A percentile compares a stretch with the other conserved stretches of the same genome.
Evolutionary conservation across 352 stramenopile species (phyloP).

Genomic region (Globisporangium polare): DNA sequence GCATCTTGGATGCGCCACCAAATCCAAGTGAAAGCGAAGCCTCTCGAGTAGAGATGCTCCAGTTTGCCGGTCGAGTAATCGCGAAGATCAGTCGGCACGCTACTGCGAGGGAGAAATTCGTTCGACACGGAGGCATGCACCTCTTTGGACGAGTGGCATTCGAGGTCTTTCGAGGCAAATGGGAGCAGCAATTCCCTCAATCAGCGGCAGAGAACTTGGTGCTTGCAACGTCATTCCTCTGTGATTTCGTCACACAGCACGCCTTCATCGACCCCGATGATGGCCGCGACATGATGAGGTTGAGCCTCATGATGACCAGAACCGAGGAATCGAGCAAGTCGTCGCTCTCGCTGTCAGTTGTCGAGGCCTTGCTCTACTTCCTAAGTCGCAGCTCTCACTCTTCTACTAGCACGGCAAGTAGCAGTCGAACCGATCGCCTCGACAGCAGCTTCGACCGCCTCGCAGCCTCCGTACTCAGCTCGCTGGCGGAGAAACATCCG

Average conservation of each 20-base stretch:
- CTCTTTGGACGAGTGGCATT: conserved; percentile 23
- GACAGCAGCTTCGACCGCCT: conserved; percentile 23
- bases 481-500: conserved; percentile 24
- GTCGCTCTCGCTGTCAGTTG: neutral
- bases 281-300: conserved; percentile 1
- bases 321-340: neutral
- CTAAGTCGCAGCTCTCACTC: neutral
- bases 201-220: conserved; percentile 25
- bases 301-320: conserved; percentile 7
- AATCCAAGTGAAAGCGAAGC: conserved; percentile 1
- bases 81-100: conserved; percentile 22
- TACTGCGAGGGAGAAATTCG: conserved; percentile 18
- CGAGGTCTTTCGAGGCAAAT: conserved; percentile 6
- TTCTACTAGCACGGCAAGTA: neutral
- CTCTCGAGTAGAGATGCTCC: conserved; percentile 17
- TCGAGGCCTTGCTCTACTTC: conserved; percentile 11
- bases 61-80: conserved; percentile 20
- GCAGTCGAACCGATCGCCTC: neutral
- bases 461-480: conserved; percentile 15
- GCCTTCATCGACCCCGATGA: conserved; percentile 7
- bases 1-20: conserved; percentile 4
- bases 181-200: neutral
- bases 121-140: conserved; percentile 20
- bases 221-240: conserved; percentile 25
- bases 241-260: conserved; percentile 12